These are phyloP conservation scores for Thelonectria rubi DNA, from an alignment of 2,329 filamentous ascomycete genomes.

Conservation along the genomic window DNA sequence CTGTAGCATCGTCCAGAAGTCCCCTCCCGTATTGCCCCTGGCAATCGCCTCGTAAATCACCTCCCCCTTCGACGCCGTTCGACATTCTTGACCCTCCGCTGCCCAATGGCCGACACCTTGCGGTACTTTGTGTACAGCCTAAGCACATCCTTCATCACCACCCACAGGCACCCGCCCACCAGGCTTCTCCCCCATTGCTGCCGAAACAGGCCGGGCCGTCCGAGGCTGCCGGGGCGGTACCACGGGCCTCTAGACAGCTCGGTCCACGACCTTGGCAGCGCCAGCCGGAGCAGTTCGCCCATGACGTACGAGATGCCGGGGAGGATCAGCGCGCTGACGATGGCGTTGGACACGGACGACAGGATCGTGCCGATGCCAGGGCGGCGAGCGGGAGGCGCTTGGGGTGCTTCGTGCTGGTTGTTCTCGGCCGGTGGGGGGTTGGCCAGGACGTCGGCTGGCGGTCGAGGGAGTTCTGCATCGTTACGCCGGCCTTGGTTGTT, in stretches of 20 bases:
- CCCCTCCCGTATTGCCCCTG: not conserved
- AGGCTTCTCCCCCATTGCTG: conserved; percentile 89
- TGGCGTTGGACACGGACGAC: conserved; percentile 57
- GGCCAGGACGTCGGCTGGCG: not conserved
- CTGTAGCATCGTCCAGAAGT: not conserved
- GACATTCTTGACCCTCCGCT: conserved; percentile 64
- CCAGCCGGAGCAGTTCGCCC: conserved; percentile 76
- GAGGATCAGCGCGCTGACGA: conserved; percentile 73
- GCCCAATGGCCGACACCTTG: conserved; percentile 63
- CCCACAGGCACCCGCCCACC: conserved; percentile 86
- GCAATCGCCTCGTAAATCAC: conserved; percentile 10
- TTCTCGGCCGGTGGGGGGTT: conserved; percentile 17
- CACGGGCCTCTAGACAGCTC: conserved; percentile 46
- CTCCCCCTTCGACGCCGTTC: conserved; percentile 55
- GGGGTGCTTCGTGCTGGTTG: conserved; percentile 47
- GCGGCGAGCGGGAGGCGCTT: conserved; percentile 47
- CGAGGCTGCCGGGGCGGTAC: conserved; percentile 31
- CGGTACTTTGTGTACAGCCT: conserved; percentile 71
- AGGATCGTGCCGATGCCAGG: conserved; percentile 50
- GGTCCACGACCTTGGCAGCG: conserved; percentile 76
- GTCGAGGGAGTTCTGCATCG: conserved; percentile 8
- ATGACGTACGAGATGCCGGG: conserved; percentile 82
- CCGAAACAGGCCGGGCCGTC: conserved; percentile 75
- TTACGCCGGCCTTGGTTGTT: conserved; percentile 47
- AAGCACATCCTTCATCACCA: conserved; percentile 78